Base-by-base conservation (phyloP, 306 rosid genomes). In the Quercus mongolica region DNA sequence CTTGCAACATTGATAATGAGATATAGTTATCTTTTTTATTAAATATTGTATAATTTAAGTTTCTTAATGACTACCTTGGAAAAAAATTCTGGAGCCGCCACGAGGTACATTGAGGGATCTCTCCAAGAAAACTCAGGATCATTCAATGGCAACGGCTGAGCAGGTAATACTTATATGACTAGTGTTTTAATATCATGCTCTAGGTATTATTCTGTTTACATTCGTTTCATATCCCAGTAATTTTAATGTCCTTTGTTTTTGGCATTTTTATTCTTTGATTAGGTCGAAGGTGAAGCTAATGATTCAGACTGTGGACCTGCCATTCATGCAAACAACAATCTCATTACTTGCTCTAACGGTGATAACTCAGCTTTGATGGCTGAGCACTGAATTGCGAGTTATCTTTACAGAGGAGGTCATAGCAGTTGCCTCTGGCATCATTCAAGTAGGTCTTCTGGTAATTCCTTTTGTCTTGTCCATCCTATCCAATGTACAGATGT, bases 41-140 rank as follows among this genome's bases (percentile, higher is more conserved):
- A 35, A 35, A 1, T 35, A 35, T 35, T 6, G 2, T 35, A 35
- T 5, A 35, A 35, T 35, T 35, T 35, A 35, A 35, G 41, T 35
- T 35, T 35, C 0, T 33, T 35, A 35, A 35, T 6, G 2, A 35
- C 8, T 0, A 6, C 0, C 2, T 0, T 6, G 0, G 1, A 35
- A 35, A 6, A 35, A 35, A 35, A 1, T 35, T 35, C 2, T 5
- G 0, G 8, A 5, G 8, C 41, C 2, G 8, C 8, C 41, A 5
- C 2, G 6, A 0, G 28, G 28, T 26, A 80, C 90, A 74, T 73
- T 91, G 86, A 94, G 94, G 84, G 97, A 92, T 62, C 90, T 91
- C 75, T 84, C 97, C 18, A 92, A 90, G 88, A 94, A 87, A 82
- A 84, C 78, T 75, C 97, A 78, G 8, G 95, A 92, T 76, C 89